Evolutionary conservation across 768 basidiomycete genomes (phyloP).

Genomic region (Russula sp.): DNA sequence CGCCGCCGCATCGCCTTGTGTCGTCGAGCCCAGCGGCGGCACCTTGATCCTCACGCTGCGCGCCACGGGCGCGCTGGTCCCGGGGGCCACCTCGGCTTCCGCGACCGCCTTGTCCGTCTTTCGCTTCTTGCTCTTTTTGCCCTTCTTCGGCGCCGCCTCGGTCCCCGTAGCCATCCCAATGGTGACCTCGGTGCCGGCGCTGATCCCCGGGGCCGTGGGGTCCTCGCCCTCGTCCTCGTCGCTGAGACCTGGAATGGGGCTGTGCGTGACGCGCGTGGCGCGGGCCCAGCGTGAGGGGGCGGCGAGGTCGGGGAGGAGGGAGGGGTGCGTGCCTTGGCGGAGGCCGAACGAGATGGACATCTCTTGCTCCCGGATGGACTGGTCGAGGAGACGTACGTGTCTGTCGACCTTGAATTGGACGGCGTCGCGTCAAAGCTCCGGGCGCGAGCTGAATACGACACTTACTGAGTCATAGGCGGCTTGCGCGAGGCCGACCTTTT

Average conservation of each 20-base stretch:
- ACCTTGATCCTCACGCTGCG: constrained; percentile 34
- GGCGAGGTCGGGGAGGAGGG: constrained; percentile 57
- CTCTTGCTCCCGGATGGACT: constrained; percentile 61
- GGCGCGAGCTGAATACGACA: background rate
- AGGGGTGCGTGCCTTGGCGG: constrained; percentile 48
- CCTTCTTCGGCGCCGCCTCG: constrained; percentile 17
- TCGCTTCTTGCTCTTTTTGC: constrained; percentile 27
- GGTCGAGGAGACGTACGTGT: constrained; percentile 71
- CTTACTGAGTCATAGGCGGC: constrained; percentile 24
- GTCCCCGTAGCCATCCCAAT: constrained; percentile 14
- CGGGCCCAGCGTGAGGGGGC: constrained; percentile 47
- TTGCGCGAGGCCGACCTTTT: constrained; percentile 24
- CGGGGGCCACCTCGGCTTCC: background rate
- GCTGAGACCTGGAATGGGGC: constrained; percentile 35
- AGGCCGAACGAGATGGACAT: constrained; percentile 48
- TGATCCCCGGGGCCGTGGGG: background rate
- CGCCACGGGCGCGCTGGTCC: background rate
- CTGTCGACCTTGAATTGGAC: constrained; percentile 55
- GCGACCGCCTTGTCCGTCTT: constrained; percentile 24
- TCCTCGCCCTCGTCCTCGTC: constrained; percentile 24
- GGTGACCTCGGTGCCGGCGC: constrained; percentile 12
- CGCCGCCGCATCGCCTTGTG: constrained; percentile 22
- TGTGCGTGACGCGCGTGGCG: constrained; percentile 38
- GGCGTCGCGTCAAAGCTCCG: background rate
- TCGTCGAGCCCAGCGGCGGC: constrained; percentile 29